phyloP scores from a whole-genome alignment of 768 basidiomycete species.

The Galerina marginata region DNA sequence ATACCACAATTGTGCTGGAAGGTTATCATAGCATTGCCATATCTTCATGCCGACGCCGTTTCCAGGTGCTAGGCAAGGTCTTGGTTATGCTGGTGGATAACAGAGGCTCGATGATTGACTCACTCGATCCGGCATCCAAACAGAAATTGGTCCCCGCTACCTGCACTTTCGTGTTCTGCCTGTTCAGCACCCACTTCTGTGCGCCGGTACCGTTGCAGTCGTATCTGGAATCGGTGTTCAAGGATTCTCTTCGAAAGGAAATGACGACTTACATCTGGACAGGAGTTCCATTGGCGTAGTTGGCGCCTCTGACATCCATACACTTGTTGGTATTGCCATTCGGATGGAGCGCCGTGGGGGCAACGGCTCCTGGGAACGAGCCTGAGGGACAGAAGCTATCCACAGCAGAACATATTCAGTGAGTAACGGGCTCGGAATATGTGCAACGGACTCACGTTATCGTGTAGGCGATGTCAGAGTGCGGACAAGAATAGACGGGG shows the following conservation, averaged over 20 bases:
- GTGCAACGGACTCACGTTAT: slow-evolving; percentile 22
- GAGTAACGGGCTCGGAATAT: not conserved
- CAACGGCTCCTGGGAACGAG: slow-evolving; percentile 20
- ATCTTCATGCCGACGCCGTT: slow-evolving; percentile 23
- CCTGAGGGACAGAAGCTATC: slow-evolving; percentile 31
- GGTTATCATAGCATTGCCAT: slow-evolving; percentile 22
- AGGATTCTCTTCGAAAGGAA: not conserved
- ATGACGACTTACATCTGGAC: slow-evolving; percentile 35
- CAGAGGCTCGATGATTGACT: slow-evolving; percentile 2
- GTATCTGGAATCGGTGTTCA: slow-evolving; percentile 26
- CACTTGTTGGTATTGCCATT: slow-evolving; percentile 32
- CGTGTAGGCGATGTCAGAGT: slow-evolving; percentile 19
- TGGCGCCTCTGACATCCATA: slow-evolving; percentile 37
- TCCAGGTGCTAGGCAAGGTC: slow-evolving; percentile 10
- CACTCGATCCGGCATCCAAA: slow-evolving; percentile 40
- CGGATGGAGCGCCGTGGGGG: slow-evolving; percentile 32
- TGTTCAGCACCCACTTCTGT: slow-evolving; percentile 37
- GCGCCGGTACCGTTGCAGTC: slow-evolving; percentile 39
- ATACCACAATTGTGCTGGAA: slow-evolving; percentile 21
- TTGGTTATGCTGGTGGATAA: not conserved
- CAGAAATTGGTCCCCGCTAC: slow-evolving; percentile 34
- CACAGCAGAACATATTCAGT: not conserved
- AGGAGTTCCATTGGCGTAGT: slow-evolving; percentile 36
- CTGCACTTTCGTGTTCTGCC: slow-evolving; percentile 33
- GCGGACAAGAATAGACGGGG: slow-evolving; percentile 26